Evolutionary conservation across 352 stramenopile genomes (phyloP).

Genomic region (Thalassiosira exigua): DNA sequence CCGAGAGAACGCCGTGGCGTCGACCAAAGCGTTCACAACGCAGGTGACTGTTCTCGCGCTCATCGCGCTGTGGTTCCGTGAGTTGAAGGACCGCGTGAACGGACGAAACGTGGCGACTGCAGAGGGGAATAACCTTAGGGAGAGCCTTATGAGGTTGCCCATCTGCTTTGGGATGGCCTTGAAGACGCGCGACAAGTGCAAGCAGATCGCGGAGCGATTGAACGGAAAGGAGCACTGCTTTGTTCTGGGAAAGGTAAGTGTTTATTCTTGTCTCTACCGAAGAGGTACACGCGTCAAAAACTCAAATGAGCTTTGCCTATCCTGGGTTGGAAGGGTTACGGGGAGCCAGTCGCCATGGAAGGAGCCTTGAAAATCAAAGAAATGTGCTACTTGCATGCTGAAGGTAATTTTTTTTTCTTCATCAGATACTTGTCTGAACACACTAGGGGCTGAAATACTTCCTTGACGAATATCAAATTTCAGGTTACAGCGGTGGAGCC

Average conservation of each 20-base stretch:
- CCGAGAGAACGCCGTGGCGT: constrained; percentile 95
- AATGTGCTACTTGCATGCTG: constrained; percentile 97
- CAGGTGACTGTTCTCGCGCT: constrained; percentile 87
- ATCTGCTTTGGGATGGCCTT: constrained; percentile 96
- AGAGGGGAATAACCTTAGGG: constrained; percentile 91
- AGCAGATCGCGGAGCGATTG: constrained; percentile 88
- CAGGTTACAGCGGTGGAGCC: constrained; percentile 93
- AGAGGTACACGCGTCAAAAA: too few relatives aligned
- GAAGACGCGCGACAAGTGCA: constrained; percentile 90
- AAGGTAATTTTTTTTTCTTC: constrained; percentile 73
- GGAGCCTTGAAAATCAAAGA: constrained; percentile 99
- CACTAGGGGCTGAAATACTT: too few relatives aligned
- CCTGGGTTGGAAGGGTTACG: too few relatives aligned
- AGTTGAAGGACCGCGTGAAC: constrained; percentile 83
- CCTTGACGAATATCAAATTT: background rate
- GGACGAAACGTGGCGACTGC: constrained; percentile 85
- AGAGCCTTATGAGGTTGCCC: constrained; percentile 93
- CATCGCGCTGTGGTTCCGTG: constrained; percentile 86
- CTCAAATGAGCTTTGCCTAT: too few relatives aligned
- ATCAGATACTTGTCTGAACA: too few relatives aligned
- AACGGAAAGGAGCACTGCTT: constrained; percentile 92
- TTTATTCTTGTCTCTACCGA: too few relatives aligned
- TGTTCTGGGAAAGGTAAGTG: constrained; percentile 92
- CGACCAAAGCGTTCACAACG: constrained; percentile 97
- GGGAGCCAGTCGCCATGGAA: constrained; percentile 95